These are phyloP conservation scores for Arthonia radiata DNA, from an alignment of 495 filamentous ascomycete genomes.

Conservation along the genomic window DNA sequence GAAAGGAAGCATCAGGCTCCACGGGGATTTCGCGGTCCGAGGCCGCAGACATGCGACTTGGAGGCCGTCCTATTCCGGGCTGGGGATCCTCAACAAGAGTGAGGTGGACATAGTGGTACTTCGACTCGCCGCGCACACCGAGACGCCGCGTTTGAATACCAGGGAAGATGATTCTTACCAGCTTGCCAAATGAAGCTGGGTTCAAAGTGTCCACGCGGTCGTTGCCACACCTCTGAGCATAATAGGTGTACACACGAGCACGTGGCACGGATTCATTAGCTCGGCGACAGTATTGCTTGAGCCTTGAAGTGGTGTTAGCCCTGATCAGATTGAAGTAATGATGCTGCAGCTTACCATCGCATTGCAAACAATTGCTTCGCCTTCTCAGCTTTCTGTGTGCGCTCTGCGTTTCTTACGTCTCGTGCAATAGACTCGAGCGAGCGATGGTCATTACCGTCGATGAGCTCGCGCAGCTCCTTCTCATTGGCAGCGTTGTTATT, in stretches of 20 bases:
- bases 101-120: slow-evolving; percentile 93
- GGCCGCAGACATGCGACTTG: slow-evolving; percentile 3
- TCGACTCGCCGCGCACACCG: slow-evolving; percentile 86
- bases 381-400: slow-evolving; percentile 70
- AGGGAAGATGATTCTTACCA: slow-evolving; percentile 86
- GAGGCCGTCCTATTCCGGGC: slow-evolving; percentile 11
- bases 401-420: slow-evolving; percentile 47
- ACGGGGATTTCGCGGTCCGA: too few species aligned
- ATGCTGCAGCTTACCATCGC: slow-evolving; percentile 47
- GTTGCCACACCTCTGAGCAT: slow-evolving; percentile 69
- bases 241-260: slow-evolving; percentile 79
- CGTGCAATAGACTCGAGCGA: slow-evolving; percentile 58
- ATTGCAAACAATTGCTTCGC: slow-evolving; percentile 94
- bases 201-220: slow-evolving; percentile 85
- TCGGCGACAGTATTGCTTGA: slow-evolving; percentile 55
- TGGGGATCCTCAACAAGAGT: slow-evolving; percentile 37
- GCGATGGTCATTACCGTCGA: slow-evolving; percentile 48
- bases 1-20: too few species aligned
- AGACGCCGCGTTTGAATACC: slow-evolving; percentile 77
- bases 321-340: slow-evolving; percentile 1
- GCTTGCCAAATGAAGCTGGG: slow-evolving; percentile 89
- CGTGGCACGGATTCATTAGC: slow-evolving; percentile 69
- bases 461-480: slow-evolving; percentile 67
- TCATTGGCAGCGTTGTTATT: slow-evolving; percentile 67
- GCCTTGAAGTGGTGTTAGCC: slow-evolving; percentile 25